phyloP scores from a whole-genome alignment of 163 green algal genomes.

The Scenedesmus sp. region DNA sequence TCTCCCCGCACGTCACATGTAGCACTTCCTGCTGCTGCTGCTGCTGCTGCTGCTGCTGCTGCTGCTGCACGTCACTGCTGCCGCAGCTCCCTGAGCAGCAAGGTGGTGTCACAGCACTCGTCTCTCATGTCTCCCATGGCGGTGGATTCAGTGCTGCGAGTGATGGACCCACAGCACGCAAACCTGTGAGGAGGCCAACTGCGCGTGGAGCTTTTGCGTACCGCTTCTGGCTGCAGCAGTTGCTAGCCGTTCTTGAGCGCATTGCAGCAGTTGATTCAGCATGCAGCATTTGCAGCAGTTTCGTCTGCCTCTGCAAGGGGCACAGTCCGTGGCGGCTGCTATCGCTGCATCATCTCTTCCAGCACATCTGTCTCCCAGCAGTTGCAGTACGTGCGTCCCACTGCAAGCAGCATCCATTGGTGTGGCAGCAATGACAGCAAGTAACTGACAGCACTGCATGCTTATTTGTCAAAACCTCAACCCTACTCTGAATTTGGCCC shows the following conservation, averaged over 20 bases:
- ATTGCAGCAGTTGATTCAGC: neutral
- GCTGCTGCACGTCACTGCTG: neutral
- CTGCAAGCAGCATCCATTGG: neutral
- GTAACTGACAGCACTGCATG: neutral
- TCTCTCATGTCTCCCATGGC: conserved; percentile 97
- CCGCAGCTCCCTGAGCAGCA: conserved; percentile 93
- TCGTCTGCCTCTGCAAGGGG: too few species aligned
- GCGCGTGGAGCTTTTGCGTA: neutral
- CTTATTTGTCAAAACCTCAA: neutral
- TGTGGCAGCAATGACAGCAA: neutral
- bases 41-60: neutral
- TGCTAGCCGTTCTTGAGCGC: too few species aligned
- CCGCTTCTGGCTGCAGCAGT: neutral
- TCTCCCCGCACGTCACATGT: too few species aligned
- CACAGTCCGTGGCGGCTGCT: too few species aligned
- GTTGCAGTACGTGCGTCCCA: neutral
- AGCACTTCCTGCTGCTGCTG: neutral
- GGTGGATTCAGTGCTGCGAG: conserved; percentile 91
- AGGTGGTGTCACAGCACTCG: conserved; percentile 98
- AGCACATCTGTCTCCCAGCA: neutral
- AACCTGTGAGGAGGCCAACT: conserved; percentile 71
- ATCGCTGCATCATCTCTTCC: neutral
- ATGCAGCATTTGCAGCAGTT: too few species aligned
- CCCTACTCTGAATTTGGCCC: too few species aligned
- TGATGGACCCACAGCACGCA: conserved; percentile 83